Evolutionary conservation across 345 rosid species (phyloP), one percentile per base, ranked within the genome.

Genomic region (Eucalyptus erythrocorys): DNA sequence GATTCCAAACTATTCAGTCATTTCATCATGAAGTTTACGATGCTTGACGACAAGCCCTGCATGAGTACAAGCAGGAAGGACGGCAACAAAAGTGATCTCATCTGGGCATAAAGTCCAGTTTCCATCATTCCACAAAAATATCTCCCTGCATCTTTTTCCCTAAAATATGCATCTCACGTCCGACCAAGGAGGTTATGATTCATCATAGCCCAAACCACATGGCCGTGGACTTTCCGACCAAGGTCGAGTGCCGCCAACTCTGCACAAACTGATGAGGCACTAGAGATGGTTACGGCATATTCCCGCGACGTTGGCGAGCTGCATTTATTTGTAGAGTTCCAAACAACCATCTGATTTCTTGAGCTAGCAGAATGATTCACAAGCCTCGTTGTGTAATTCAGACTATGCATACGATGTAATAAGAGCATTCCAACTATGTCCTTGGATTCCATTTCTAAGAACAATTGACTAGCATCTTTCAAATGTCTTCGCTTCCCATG

Each of bases 51-150:
- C 96, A 87, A 96, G 93, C 86, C 98, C 97, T 48, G 96, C 92
- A 87, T 94, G 98, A 92, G 95, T 94, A 88, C 97, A 96, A 10
- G 98, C 96, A 88, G 99, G 95, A 87, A 94, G 97, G 93, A 94
- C 92, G 50, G 99, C 94, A 68, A 95, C 91, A 89, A 96, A 92
- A n/a, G 97, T 92, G 86, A 97, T 91, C 48, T 93, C 93, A 89
- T 95, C 94, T 6, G 96, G 99, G 85, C 26, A 21, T 84, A 86
- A 48, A 88, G 87, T 49, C 96, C 96, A 49, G 93, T 88, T 80
- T 88, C 87, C 47, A 91, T 88, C 98, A 94, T 95, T 87, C 91
- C 90, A 55, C 94, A 86, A 48, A 96, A 96, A 34, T 91, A 91
- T 55, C 89, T 88, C 16, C 96, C 57, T 88, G 95, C 96, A 87